phyloP scores from a whole-genome alignment of 1,284 basidiomycete genomes.

The Naganishia sp. region DNA sequence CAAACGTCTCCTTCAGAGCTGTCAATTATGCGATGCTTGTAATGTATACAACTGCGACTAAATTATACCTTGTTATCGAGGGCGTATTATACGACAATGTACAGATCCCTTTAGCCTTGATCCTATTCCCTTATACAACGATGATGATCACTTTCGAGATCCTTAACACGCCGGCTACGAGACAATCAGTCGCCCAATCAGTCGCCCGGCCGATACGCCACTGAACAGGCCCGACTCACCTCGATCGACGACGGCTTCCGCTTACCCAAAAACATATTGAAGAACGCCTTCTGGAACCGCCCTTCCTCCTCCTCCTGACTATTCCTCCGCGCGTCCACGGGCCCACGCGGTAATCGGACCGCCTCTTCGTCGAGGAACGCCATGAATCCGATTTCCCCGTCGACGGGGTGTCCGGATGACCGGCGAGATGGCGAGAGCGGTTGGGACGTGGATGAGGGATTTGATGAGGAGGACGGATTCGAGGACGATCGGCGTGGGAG shows the following conservation, averaged over 20 bases:
- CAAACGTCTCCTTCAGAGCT: too few species aligned
- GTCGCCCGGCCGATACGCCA: not conserved
- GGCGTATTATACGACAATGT: too few species aligned
- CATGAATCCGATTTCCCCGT: not conserved
- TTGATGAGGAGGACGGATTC: not conserved
- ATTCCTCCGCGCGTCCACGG: constrained; percentile 2
- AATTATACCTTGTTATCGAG: too few species aligned
- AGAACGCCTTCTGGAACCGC: constrained; percentile 15
- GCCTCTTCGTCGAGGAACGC: constrained; percentile 8
- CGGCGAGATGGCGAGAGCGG: not conserved
- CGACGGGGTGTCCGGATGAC: not conserved
- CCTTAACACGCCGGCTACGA: not conserved
- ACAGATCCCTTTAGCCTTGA: too few species aligned
- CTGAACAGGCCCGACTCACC: not conserved
- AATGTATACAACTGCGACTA: too few species aligned
- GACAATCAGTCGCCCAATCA: not conserved
- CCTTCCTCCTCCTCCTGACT: constrained; percentile 25
- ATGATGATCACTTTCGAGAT: too few species aligned
- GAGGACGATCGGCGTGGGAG: constrained; percentile 3
- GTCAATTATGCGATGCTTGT: too few species aligned
- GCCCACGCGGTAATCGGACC: not conserved
- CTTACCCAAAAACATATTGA: constrained; percentile 22
- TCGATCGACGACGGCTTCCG: constrained; percentile 3
- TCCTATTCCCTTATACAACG: too few species aligned
- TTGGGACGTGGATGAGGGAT: not conserved